Evolutionary conservation across 2,329 filamentous ascomycete genomes (phyloP).

Genomic region (Botrytis galanthina): DNA sequence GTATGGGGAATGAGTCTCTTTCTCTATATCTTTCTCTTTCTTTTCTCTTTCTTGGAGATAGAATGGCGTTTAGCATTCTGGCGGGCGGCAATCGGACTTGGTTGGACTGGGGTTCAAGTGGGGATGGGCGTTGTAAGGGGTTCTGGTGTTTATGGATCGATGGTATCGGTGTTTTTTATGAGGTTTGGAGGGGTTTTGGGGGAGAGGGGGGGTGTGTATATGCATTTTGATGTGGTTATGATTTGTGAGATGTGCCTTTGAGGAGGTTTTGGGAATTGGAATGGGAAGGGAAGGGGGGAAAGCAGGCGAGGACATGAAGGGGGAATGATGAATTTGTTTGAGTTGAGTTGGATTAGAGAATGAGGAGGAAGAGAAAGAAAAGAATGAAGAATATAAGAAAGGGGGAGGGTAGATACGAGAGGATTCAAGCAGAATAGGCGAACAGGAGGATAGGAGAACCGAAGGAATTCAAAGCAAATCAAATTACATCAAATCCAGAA

Average conservation of each 20-base stretch:
- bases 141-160: neutral
- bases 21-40: neutral
- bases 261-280: neutral
- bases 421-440: neutral
- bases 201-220: neutral
- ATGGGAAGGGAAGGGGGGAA: neutral
- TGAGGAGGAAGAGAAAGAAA: neutral
- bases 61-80: neutral
- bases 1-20: neutral
- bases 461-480: neutral
- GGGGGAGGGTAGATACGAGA: neutral
- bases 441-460: neutral
- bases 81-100: neutral
- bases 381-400: neutral
- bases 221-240: neutral
- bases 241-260: neutral
- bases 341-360: neutral
- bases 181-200: neutral
- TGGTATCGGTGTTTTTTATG: neutral
- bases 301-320: neutral
- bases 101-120: neutral
- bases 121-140: neutral
- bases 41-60: neutral
- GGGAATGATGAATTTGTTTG: neutral
- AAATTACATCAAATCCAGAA: neutral